Evolutionary conservation across 2,329 filamentous ascomycete species (phyloP).

Genomic region (Chaetomium globosum): DNA sequence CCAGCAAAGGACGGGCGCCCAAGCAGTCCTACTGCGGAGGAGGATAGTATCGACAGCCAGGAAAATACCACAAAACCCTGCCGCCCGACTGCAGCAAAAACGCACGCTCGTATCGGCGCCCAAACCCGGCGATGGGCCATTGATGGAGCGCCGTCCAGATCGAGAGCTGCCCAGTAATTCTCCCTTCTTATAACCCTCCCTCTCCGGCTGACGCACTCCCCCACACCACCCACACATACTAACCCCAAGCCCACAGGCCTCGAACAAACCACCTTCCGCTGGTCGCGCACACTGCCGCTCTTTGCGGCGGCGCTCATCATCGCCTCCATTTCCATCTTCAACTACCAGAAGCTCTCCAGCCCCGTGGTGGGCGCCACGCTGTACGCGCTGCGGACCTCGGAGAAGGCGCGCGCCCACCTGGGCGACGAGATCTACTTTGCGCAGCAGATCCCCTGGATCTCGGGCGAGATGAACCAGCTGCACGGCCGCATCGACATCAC

Average conservation of each 20-base stretch:
- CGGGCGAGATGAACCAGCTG: slow-evolving; percentile 88
- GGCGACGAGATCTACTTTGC: slow-evolving; percentile 87
- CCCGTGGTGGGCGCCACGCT: slow-evolving; percentile 84
- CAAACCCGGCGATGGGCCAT: slow-evolving; percentile 61
- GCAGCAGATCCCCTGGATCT: slow-evolving; percentile 78
- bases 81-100: slow-evolving; percentile 37
- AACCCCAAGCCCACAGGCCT: slow-evolving; percentile 42
- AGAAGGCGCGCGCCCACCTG: slow-evolving; percentile 71
- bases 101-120: slow-evolving; percentile 59
- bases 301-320: slow-evolving; percentile 73
- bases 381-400: slow-evolving; percentile 84
- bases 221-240: neutral
- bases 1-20: slow-evolving; percentile 39
- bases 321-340: slow-evolving; percentile 88
- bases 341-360: slow-evolving; percentile 95
- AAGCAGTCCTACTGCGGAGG: slow-evolving; percentile 33
- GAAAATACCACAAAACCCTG: neutral
- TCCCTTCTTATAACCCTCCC: neutral
- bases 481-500: slow-evolving; percentile 85
- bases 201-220: neutral
- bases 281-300: slow-evolving; percentile 75
- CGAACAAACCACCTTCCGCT: slow-evolving; percentile 55
- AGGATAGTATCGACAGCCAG: slow-evolving; percentile 23
- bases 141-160: slow-evolving; percentile 67
- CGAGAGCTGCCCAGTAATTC: slow-evolving; percentile 65